A percentile compares a stretch with the other conserved stretches of the same genome.
Evolutionary conservation across 2,329 filamentous ascomycete species (phyloP).

Genomic region (Capronia americana): DNA sequence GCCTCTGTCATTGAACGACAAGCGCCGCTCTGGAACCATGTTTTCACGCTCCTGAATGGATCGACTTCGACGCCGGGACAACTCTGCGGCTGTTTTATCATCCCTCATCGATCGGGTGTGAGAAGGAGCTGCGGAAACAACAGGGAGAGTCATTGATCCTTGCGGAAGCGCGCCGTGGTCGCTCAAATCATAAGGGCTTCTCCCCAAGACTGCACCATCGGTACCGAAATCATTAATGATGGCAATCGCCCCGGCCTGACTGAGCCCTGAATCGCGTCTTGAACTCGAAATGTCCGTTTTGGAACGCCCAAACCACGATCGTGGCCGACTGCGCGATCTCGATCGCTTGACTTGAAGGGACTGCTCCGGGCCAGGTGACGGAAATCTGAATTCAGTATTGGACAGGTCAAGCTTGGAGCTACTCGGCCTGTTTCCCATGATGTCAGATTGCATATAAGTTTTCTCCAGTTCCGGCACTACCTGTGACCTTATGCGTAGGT

Average conservation of each 20-base stretch:
- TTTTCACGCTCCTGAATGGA: constrained; percentile 29
- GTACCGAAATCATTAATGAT: constrained; percentile 36
- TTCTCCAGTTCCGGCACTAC: constrained; percentile 38
- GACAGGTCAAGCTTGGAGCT: constrained; percentile 30
- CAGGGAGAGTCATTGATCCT: constrained; percentile 12
- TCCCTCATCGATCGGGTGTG: constrained; percentile 37
- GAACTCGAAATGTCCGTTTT: constrained; percentile 29
- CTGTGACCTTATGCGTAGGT: constrained; percentile 36
- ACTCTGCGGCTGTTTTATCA: constrained; percentile 33
- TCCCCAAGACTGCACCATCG: constrained; percentile 29
- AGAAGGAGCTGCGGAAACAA: constrained; percentile 11
- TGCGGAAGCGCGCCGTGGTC: constrained; percentile 18
- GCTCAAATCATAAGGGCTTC: constrained; percentile 36
- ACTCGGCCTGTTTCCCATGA: constrained; percentile 22
- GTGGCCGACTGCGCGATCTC: constrained; percentile 30
- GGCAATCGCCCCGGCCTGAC: constrained; percentile 23
- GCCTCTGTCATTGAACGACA: constrained; percentile 38
- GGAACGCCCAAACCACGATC: constrained; percentile 35
- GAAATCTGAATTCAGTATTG: constrained; percentile 34
- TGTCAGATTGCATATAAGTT: constrained; percentile 31
- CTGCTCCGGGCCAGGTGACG: constrained; percentile 35
- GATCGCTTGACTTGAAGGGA: constrained; percentile 18
- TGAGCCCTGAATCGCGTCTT: constrained; percentile 22
- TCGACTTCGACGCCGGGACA: constrained; percentile 32
- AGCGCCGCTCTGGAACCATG: constrained; percentile 14